Conservation (phyloP, 2,329 filamentous ascomycete genomes). For the Boeremia lycopersici region DNA sequence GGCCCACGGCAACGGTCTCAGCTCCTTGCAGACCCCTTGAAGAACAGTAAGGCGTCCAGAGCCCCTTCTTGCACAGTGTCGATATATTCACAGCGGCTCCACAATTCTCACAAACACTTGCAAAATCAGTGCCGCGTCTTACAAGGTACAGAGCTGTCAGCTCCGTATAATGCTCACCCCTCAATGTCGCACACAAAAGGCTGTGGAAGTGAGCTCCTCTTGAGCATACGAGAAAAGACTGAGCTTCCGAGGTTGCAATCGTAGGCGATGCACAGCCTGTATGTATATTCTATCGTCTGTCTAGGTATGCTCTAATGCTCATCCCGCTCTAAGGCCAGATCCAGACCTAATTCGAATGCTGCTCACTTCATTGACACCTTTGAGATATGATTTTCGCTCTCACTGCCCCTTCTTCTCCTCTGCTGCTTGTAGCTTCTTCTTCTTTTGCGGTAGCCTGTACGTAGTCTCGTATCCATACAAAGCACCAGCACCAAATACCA, state of each 20-base stretch:
- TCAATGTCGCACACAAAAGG: too few species aligned
- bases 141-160: too few species aligned
- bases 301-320: too few species aligned
- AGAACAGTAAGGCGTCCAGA: neutral
- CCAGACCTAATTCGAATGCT: neutral
- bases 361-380: neutral
- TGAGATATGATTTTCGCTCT: neutral
- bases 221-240: too few species aligned
- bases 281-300: too few species aligned
- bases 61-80: neutral
- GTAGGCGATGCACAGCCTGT: too few species aligned
- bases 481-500: constrained; percentile 91
- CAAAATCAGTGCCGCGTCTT: neutral
- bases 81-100: neutral
- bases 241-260: too few species aligned
- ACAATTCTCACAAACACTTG: neutral
- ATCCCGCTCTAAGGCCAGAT: neutral
- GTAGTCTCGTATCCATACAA: constrained; percentile 80
- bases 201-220: too few species aligned
- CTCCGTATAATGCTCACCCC: too few species aligned
- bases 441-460: constrained; percentile 51
- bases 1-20: constrained; percentile 1
- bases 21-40: constrained; percentile 13
- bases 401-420: constrained; percentile 36
- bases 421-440: constrained; percentile 36